Conservation (phyloP, 192 early-diverging fungal genomes). For the Chytriomyces sp. region DNA sequence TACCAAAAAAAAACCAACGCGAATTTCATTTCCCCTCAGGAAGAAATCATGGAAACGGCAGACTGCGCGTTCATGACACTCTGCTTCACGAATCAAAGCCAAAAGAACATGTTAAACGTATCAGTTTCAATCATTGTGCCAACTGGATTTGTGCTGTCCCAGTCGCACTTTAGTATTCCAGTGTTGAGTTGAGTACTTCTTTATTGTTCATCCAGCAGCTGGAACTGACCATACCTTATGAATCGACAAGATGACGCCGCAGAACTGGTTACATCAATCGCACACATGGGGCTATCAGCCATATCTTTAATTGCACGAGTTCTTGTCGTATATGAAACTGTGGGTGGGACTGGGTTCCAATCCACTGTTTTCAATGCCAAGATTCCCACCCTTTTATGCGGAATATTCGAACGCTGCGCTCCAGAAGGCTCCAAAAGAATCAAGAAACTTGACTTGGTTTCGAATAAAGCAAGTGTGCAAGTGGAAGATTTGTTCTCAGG, state of each 20-base stretch:
- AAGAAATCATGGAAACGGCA: neutral
- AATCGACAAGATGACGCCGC: neutral
- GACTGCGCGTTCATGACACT: neutral
- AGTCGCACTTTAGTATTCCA: constrained; percentile 11
- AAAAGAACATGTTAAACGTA: neutral
- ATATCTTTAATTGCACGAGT: neutral
- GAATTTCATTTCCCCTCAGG: neutral
- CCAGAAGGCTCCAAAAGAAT: neutral
- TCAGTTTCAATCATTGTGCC: neutral
- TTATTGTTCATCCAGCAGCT: neutral
- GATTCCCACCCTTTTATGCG: neutral
- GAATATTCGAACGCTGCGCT: neutral
- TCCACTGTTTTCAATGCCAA: neutral
- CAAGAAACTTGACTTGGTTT: neutral
- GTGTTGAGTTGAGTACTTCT: neutral
- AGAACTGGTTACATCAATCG: neutral
- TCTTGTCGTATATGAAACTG: neutral
- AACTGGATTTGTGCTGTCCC: neutral
- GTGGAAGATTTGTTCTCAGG: neutral
- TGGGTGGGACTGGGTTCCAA: neutral
- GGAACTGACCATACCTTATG: neutral
- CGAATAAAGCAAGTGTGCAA: neutral
- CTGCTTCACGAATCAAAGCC: neutral
- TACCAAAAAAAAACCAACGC: neutral
- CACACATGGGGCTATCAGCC: neutral